These are phyloP conservation scores for Chamaecrista fasciculata DNA, from an alignment of 306 rosid genomes.

Conservation along the genomic window DNA sequence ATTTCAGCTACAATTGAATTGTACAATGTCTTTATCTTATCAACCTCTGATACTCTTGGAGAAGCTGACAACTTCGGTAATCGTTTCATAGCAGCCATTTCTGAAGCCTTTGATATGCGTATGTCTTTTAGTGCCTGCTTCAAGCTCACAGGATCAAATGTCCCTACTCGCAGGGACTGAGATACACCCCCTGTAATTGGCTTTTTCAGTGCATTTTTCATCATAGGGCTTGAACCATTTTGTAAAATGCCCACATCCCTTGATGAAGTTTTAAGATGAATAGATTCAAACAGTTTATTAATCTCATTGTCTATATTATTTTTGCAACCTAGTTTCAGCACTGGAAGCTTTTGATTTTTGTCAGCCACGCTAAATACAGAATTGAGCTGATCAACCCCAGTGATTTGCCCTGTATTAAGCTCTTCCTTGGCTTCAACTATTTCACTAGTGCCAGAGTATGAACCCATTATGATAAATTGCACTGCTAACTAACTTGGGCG, in stretches of 20 bases:
- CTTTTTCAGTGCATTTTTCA: slow-evolving; percentile 67
- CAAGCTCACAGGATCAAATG: slow-evolving; percentile 62
- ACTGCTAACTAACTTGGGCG: slow-evolving; percentile 15
- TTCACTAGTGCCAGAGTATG: slow-evolving; percentile 77
- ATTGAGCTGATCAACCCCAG: slow-evolving; percentile 30
- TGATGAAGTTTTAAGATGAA: slow-evolving; percentile 56
- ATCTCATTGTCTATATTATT: slow-evolving; percentile 71
- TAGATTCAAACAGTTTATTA: slow-evolving; percentile 69
- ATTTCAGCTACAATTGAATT: slow-evolving; percentile 69
- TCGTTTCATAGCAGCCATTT: slow-evolving; percentile 91
- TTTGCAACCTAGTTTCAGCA: slow-evolving; percentile 56
- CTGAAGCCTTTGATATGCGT: slow-evolving; percentile 92
- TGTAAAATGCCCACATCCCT: slow-evolving; percentile 51
- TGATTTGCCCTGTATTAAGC: slow-evolving; percentile 42
- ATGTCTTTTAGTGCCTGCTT: slow-evolving; percentile 94
- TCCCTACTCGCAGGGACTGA: slow-evolving; percentile 65
- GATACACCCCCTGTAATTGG: slow-evolving; percentile 63
- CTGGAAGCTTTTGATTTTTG: slow-evolving; percentile 43
- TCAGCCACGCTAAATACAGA: slow-evolving; percentile 33
- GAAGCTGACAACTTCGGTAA: slow-evolving; percentile 69
- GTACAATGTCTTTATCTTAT: slow-evolving; percentile 84
- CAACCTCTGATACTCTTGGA: slow-evolving; percentile 78
- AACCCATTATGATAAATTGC: slow-evolving; percentile 56
- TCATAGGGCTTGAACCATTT: slow-evolving; percentile 53
- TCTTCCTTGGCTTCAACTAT: slow-evolving; percentile 88